Evolutionary conservation across 306 rosid species (phyloP).

Genomic region (Sophora flavescens): DNA sequence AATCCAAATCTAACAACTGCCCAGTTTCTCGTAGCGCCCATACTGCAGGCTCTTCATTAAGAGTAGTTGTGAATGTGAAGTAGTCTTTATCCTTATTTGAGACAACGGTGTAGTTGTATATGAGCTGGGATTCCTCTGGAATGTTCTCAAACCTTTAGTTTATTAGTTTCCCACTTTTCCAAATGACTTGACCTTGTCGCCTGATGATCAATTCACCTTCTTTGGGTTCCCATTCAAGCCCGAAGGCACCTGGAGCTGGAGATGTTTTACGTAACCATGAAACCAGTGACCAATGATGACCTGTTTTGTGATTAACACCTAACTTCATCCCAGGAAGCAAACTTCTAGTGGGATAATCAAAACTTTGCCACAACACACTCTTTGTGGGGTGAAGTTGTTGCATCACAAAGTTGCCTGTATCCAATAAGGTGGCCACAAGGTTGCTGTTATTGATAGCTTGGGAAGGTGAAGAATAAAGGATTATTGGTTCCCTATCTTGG

Average conservation of each 20-base stretch:
- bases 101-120: background rate
- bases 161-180: constrained; percentile 19
- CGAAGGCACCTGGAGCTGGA: background rate
- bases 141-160: background rate
- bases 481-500: too few relatives aligned
- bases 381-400: too few relatives aligned
- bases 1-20: background rate
- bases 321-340: background rate
- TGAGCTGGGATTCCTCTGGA: background rate
- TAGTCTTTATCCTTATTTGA: background rate
- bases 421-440: too few relatives aligned
- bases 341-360: too few relatives aligned
- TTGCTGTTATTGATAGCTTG: too few relatives aligned
- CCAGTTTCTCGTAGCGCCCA: background rate
- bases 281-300: background rate
- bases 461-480: too few relatives aligned
- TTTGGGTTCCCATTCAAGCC: background rate
- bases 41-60: background rate
- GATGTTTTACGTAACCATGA: background rate
- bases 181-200: background rate
- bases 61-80: background rate
- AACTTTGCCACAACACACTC: too few relatives aligned
- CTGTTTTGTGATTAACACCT: background rate
- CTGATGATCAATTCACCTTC: background rate
- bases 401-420: too few relatives aligned